Percentiles rank a stretch among this genome's conserved stretches.
Evolutionary conservation across 2,329 filamentous ascomycete genomes (phyloP).

Genomic region (Alternaria gaisen): DNA sequence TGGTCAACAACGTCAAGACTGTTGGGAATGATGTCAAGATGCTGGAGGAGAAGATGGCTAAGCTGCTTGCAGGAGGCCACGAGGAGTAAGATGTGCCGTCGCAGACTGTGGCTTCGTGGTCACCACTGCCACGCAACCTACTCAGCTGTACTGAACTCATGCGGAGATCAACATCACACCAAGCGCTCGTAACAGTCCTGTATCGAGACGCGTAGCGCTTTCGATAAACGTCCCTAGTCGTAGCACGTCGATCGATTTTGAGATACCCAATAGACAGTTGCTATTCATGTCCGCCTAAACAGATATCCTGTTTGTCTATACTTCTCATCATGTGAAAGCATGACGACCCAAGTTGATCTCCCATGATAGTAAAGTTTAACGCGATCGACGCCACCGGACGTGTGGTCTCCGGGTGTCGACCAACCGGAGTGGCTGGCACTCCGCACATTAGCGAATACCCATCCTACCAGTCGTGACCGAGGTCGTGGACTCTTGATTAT

Average conservation of each 20-base stretch:
- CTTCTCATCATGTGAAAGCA: background rate
- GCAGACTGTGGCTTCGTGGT: background rate
- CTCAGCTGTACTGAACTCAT: constrained; percentile 1
- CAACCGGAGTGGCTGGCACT: constrained; percentile 27
- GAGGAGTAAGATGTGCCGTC: constrained; percentile 9
- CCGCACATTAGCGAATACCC: constrained; percentile 17
- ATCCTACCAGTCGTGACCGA: constrained; percentile 1
- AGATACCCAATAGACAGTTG: constrained; percentile 20
- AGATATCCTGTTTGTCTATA: background rate
- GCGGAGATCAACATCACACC: background rate
- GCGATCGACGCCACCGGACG: constrained; percentile 12
- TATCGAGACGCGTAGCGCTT: constrained; percentile 6
- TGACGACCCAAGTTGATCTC: background rate
- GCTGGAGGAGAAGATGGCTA: constrained; percentile 77
- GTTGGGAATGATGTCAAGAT: constrained; percentile 90
- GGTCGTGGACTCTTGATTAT: background rate
- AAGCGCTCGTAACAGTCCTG: background rate
- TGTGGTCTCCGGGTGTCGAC: constrained; percentile 9
- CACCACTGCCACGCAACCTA: background rate
- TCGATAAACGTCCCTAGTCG: constrained; percentile 6
- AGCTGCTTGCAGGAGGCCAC: constrained; percentile 27
- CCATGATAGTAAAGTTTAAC: constrained; percentile 4
- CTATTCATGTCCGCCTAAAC: constrained; percentile 3
- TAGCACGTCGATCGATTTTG: constrained; percentile 13
- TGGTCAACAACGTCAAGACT: constrained; percentile 82